phyloP scores from a whole-genome alignment of 768 basidiomycete genomes.

The Leccinum uliginosum region DNA sequence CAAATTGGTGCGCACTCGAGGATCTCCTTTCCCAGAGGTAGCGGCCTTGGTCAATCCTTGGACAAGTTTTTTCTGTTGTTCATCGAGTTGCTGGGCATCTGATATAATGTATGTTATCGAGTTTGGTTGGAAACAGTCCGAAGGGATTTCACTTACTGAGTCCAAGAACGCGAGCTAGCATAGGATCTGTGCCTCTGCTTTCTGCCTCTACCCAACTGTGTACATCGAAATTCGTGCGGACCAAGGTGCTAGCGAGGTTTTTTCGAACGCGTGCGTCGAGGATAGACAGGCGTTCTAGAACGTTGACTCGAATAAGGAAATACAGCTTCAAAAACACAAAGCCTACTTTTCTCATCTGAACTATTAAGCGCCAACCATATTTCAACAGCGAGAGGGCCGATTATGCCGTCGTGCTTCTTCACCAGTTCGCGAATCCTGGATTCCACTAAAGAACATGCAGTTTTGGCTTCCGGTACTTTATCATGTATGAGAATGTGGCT shows the following conservation, averaged over 20 bases:
- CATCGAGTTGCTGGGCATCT: conserved; percentile 7
- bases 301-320: not conserved
- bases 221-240: not conserved
- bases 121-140: not conserved
- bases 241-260: conserved; percentile 15
- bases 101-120: not conserved
- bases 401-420: not conserved
- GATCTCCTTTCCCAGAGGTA: not conserved
- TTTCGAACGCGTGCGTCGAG: conserved; percentile 7
- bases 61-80: conserved; percentile 8
- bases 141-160: conserved; percentile 6
- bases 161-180: conserved; percentile 14
- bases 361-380: conserved; percentile 14
- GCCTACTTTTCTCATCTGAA: conserved; percentile 2
- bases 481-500: not conserved
- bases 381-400: conserved; percentile 22
- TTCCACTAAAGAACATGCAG: not conserved
- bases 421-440: conserved; percentile 13
- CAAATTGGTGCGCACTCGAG: conserved; percentile 16
- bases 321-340: not conserved
- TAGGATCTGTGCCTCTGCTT: not conserved
- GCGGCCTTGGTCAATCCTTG: conserved; percentile 6
- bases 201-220: not conserved
- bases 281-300: conserved; percentile 9
- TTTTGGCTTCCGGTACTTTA: not conserved